phyloP scores from a whole-genome alignment of 1,284 basidiomycete genomes.

The Trichosporon asahii region DNA sequence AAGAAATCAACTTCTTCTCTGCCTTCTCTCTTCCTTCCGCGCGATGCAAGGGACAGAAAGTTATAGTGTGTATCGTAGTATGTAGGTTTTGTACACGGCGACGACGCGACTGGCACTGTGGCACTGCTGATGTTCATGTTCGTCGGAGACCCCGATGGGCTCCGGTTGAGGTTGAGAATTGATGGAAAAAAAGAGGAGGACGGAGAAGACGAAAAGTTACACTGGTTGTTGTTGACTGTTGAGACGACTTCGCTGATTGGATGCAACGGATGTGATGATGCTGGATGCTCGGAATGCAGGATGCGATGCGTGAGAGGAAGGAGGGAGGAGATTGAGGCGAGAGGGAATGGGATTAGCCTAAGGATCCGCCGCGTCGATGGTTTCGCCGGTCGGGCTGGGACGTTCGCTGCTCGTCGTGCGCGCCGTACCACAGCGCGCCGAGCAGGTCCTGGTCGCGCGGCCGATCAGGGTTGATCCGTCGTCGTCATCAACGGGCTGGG shows the following conservation, averaged over 20 bases:
- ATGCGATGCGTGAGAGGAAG: not conserved
- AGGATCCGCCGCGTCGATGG: conserved; percentile 14
- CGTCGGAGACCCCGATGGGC: not conserved
- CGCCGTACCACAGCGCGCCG: conserved; percentile 52
- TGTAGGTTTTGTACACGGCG: not conserved
- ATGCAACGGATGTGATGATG: not conserved
- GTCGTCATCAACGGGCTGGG: conserved; percentile 32
- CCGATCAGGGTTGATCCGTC: conserved; percentile 48
- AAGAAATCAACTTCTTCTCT: not conserved
- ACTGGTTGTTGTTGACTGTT: not conserved
- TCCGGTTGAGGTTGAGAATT: not conserved
- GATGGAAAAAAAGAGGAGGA: not conserved
- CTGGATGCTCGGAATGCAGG: not conserved
- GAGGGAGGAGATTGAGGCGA: not conserved
- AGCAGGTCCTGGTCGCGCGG: conserved; percentile 50
- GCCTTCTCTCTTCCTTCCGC: not conserved
- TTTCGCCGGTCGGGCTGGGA: not conserved
- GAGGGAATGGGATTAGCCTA: conserved; percentile 5
- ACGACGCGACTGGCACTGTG: not conserved
- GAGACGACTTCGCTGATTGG: not conserved
- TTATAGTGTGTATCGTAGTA: not conserved
- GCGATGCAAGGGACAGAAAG: not conserved
- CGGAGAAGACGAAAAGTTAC: not conserved
- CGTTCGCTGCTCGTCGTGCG: conserved; percentile 16
- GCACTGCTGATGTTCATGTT: not conserved